These are phyloP conservation scores for Aspergillus bombycis DNA, from an alignment of 2,329 filamentous ascomycete genomes.

Conservation along the genomic window DNA sequence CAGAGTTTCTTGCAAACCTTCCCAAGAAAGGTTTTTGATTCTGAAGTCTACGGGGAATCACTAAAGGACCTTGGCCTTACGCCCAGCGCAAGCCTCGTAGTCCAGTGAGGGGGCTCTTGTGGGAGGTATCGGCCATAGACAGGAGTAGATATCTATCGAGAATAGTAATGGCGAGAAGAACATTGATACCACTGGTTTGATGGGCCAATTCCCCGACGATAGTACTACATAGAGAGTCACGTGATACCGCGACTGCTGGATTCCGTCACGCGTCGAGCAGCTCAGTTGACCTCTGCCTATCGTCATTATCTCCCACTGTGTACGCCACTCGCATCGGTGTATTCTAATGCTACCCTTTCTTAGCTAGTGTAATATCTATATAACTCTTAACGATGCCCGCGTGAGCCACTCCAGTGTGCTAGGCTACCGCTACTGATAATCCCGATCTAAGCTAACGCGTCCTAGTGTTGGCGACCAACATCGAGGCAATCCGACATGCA, in stretches of 20 bases:
- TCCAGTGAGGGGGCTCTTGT: conserved; percentile 51
- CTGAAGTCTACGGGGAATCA: conserved; percentile 83
- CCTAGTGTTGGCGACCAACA: conserved; percentile 71
- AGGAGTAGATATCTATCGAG: not conserved
- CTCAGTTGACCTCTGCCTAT: conserved; percentile 13
- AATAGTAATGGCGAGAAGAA: not conserved
- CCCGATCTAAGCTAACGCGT: conserved; percentile 26
- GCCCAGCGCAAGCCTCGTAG: conserved; percentile 86
- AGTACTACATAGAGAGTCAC: conserved; percentile 24
- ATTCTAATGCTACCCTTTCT: not conserved
- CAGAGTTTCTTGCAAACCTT: conserved; percentile 83
- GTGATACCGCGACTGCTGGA: conserved; percentile 37
- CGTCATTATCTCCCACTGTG: conserved; percentile 19
- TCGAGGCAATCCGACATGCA: conserved; percentile 45
- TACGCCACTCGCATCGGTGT: conserved; percentile 5
- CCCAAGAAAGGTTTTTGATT: conserved; percentile 76
- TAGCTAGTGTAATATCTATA: not conserved
- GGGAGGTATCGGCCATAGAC: not conserved
- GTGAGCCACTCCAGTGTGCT: conserved; percentile 35
- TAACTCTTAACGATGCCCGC: conserved; percentile 47
- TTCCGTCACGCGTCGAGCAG: conserved; percentile 25
- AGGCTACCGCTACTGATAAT: conserved; percentile 1
- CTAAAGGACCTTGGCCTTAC: conserved; percentile 89
- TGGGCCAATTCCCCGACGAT: not conserved
- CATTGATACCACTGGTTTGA: not conserved